Percentiles rank a stretch among this genome's conserved stretches.
Conservation (phyloP, 129 eudicot genomes). For the Silybum marianum region DNA sequence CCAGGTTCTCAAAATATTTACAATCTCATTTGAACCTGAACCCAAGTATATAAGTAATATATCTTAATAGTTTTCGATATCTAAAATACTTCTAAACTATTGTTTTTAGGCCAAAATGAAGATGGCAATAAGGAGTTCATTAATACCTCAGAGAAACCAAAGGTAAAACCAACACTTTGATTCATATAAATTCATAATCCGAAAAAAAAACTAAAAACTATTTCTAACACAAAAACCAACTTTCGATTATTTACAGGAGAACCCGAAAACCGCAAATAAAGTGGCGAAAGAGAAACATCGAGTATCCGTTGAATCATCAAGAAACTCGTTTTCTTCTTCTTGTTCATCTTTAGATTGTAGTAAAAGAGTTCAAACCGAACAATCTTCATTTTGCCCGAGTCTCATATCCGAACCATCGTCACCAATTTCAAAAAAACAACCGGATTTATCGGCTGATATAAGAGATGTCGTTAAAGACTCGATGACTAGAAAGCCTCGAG, state of each 20-base stretch:
- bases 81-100: conserved; percentile 21
- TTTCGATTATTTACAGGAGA: conserved; percentile 44
- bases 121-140: conserved; percentile 37
- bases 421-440: conserved; percentile 35
- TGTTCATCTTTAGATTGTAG: conserved; percentile 53
- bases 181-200: conserved; percentile 11
- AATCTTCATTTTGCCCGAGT: conserved; percentile 42
- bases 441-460: conserved; percentile 41
- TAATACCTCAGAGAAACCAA: conserved; percentile 32
- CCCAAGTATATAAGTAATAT: not conserved
- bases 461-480: conserved; percentile 71
- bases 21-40: not conserved
- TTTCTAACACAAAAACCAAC: conserved; percentile 9
- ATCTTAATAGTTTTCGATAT: not conserved
- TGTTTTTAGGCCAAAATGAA: conserved; percentile 38
- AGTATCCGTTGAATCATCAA: conserved; percentile 66
- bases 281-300: conserved; percentile 51
- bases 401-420: conserved; percentile 44
- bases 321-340: conserved; percentile 71
- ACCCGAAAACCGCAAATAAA: conserved; percentile 26
- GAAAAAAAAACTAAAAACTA: not conserved
- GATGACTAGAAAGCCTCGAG: conserved; percentile 61
- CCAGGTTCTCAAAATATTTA: not conserved
- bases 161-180: conserved; percentile 40
- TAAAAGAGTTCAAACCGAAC: conserved; percentile 47